phyloP scores from a whole-genome alignment of 2,329 filamentous ascomycete species.

The Leptosphaerulina australis region DNA sequence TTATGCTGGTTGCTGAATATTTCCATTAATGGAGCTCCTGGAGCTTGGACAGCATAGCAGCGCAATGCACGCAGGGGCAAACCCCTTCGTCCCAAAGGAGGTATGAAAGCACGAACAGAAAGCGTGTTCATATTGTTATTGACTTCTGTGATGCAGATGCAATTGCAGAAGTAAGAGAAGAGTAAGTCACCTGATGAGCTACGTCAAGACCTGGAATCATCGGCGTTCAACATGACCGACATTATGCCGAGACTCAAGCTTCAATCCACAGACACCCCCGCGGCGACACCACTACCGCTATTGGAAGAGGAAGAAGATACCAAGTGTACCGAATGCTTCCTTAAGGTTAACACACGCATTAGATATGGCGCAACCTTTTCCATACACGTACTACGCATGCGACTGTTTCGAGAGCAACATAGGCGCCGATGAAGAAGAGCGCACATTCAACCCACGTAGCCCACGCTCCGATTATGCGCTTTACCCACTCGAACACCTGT shows the following conservation, averaged over 20 bases:
- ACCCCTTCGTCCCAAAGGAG: constrained; percentile 37
- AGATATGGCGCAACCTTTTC: constrained; percentile 62
- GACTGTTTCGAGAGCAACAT: constrained; percentile 62
- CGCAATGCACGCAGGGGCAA: constrained; percentile 46
- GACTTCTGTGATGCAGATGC: background rate
- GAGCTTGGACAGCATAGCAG: constrained; percentile 76
- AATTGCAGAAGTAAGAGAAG: background rate
- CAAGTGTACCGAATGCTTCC: background rate
- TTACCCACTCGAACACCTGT: constrained; percentile 88
- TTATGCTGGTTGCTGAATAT: constrained; percentile 91
- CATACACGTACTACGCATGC: constrained; percentile 69
- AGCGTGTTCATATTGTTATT: constrained; percentile 37
- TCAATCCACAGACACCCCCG: constrained; percentile 18
- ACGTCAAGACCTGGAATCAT: constrained; percentile 14
- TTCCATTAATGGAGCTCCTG: constrained; percentile 78
- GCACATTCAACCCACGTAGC: constrained; percentile 83
- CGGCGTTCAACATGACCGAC: constrained; percentile 5
- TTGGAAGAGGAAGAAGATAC: constrained; percentile 8
- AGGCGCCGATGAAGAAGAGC: constrained; percentile 70
- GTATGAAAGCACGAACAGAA: constrained; percentile 46
- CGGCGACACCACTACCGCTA: constrained; percentile 4
- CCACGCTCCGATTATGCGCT: constrained; percentile 88
- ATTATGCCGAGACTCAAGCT: constrained; percentile 11
- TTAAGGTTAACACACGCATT: background rate
- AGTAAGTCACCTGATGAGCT: background rate